These are phyloP conservation scores for Leucocoprinus sp. DNA, from an alignment of 768 basidiomycete genomes.

Conservation along the genomic window DNA sequence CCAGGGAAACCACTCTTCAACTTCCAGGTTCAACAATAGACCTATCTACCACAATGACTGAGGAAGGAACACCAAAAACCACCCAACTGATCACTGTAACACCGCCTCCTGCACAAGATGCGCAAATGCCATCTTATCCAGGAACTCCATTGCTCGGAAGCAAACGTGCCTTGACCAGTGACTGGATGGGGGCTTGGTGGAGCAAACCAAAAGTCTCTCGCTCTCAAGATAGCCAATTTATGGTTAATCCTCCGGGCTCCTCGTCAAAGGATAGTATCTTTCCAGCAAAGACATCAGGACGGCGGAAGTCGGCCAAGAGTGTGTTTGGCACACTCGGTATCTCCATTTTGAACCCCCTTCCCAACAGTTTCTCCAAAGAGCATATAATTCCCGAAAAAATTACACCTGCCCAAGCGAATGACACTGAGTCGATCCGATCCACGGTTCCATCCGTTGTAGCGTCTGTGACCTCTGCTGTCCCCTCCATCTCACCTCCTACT, in stretches of 20 bases:
- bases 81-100: neutral
- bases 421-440: constrained; percentile 28
- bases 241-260: constrained; percentile 12
- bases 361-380: neutral
- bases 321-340: constrained; percentile 70
- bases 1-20: constrained; percentile 21
- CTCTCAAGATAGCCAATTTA: constrained; percentile 15
- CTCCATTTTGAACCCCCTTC: constrained; percentile 49
- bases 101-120: neutral
- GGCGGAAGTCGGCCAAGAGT: constrained; percentile 46
- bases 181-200: constrained; percentile 79
- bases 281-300: constrained; percentile 13
- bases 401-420: constrained; percentile 20
- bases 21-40: neutral
- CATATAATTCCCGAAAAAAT: neutral
- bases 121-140: neutral
- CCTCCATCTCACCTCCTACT: constrained; percentile 20
- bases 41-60: neutral
- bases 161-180: constrained; percentile 41
- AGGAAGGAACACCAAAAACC: neutral
- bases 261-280: constrained; percentile 11
- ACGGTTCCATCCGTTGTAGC: constrained; percentile 9
- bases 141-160: constrained; percentile 9
- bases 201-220: constrained; percentile 34
- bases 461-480: neutral